A percentile compares a stretch with the other conserved stretches of the same genome.
Conservation (phyloP, 2,329 filamentous ascomycete genomes). For the Nemania bipapillata region DNA sequence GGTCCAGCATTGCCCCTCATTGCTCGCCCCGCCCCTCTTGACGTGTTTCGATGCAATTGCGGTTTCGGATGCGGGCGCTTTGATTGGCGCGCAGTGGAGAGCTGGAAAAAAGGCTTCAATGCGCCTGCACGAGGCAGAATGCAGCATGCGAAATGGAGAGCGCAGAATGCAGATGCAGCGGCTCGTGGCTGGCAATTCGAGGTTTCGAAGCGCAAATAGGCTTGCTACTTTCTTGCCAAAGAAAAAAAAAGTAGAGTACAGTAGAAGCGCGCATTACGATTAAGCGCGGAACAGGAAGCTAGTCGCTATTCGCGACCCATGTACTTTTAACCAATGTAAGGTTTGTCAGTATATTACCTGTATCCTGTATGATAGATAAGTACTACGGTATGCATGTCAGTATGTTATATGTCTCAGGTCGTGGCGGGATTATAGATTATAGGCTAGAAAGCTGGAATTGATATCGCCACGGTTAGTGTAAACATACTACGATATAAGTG, state of each 20-base stretch:
- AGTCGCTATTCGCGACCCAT: too few species aligned
- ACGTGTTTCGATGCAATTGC: slow-evolving; percentile 32
- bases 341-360: too few species aligned
- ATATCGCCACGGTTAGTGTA: too few species aligned
- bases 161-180: slow-evolving; percentile 3
- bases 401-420: too few species aligned
- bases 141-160: slow-evolving; percentile 12
- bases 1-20: slow-evolving; percentile 18
- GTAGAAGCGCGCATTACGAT: slow-evolving; percentile 9
- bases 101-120: slow-evolving; percentile 5
- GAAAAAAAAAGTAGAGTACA: too few species aligned
- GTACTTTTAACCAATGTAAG: too few species aligned
- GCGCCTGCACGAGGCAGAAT: not conserved
- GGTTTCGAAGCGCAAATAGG: not conserved
- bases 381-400: too few species aligned
- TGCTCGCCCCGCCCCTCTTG: slow-evolving; percentile 19
- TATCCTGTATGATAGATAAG: too few species aligned
- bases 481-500: too few species aligned
- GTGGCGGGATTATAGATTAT: too few species aligned
- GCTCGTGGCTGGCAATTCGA: slow-evolving; percentile 19
- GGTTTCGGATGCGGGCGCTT: slow-evolving; percentile 26
- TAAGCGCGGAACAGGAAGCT: not conserved
- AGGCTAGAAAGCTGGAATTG: too few species aligned
- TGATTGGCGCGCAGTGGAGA: slow-evolving; percentile 21
- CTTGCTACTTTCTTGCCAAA: not conserved